phyloP scores from a whole-genome alignment of 129 eudicot genomes.

The Pulicaria dysenterica region DNA sequence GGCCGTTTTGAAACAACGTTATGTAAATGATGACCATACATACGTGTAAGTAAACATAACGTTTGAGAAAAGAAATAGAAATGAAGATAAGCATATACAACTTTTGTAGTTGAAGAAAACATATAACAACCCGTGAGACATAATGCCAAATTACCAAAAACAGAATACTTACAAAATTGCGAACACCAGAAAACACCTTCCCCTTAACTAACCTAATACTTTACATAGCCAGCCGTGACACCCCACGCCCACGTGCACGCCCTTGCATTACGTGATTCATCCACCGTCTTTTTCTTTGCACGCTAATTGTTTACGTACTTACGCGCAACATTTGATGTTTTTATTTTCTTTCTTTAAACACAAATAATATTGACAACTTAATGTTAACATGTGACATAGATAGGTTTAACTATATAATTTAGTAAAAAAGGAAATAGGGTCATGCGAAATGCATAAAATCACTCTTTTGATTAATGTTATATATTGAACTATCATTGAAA shows the following conservation, averaged over 20 bases:
- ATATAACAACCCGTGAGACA: slow-evolving; percentile 17
- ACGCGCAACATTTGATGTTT: slow-evolving; percentile 7
- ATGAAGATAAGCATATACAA: slow-evolving; percentile 7
- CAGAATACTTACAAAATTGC: not conserved
- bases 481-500: too few relatives aligned
- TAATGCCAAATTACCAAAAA: slow-evolving; percentile 22
- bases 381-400: too few relatives aligned
- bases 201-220: slow-evolving; percentile 6
- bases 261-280: slow-evolving; percentile 34
- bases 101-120: slow-evolving; percentile 1
- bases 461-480: too few relatives aligned
- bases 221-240: slow-evolving; percentile 9
- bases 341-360: not conserved
- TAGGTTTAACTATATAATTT: too few relatives aligned
- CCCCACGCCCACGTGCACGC: slow-evolving; percentile 26
- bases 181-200: slow-evolving; percentile 14
- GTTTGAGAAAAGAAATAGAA: slow-evolving; percentile 4
- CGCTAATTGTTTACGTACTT: not conserved
- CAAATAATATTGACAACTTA: too few relatives aligned
- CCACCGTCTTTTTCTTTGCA: slow-evolving; percentile 20
- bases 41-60: not conserved
- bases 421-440: too few relatives aligned
- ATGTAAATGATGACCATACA: not conserved
- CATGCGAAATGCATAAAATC: too few relatives aligned
- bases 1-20: not conserved